phyloP scores from a whole-genome alignment of 805 yeast genomes.

The Candida ortonii region DNA sequence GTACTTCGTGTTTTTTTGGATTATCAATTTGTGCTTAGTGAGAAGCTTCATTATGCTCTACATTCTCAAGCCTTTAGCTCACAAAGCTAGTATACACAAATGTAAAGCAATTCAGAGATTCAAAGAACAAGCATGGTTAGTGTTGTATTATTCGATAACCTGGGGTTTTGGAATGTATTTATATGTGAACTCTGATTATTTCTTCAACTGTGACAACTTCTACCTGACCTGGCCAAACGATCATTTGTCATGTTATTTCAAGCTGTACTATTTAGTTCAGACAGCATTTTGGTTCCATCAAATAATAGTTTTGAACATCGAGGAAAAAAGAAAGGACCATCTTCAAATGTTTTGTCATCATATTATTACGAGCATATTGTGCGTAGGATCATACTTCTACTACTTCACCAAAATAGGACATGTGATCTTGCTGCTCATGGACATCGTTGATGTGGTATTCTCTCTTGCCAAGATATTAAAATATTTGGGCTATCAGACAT shows the following conservation, averaged over 20 bases:
- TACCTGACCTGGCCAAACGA: constrained; percentile 77
- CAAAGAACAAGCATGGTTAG: constrained; percentile 84
- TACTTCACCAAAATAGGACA: constrained; percentile 78
- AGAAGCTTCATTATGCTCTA: constrained; percentile 61
- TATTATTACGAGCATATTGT: constrained; percentile 67
- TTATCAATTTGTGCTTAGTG: constrained; percentile 54
- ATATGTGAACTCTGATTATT: constrained; percentile 58
- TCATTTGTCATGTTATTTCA: constrained; percentile 48
- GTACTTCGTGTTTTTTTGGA: constrained; percentile 51
- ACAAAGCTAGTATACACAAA: constrained; percentile 40
- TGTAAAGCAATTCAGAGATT: constrained; percentile 61
- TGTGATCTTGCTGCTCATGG: constrained; percentile 76
- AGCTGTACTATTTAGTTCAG: constrained; percentile 68
- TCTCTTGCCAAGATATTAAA: constrained; percentile 73
- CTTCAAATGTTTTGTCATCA: constrained; percentile 87
- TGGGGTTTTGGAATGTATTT: constrained; percentile 57
- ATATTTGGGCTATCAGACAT: constrained; percentile 57
- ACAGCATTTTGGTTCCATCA: constrained; percentile 83
- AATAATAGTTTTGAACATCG: constrained; percentile 71
- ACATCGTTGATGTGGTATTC: constrained; percentile 70
- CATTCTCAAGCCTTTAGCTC: constrained; percentile 57
- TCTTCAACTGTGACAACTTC: constrained; percentile 51
- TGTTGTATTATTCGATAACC: constrained; percentile 55
- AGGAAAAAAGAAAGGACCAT: constrained; percentile 77
- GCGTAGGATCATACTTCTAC: constrained; percentile 68